Percentiles rank a stretch among this genome's conserved stretches.
Conservation (phyloP, 176 grass and related monocot species). For the barley (Hordeum vulgare) region MorexV3_pseudomolecules_assembly NC_058520.1:473647042-473647541, state of each 20-base stretch:
- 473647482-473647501: neutral
- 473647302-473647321: neutral
- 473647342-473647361: neutral
- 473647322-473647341: neutral
- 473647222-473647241: conserved; percentile 14
- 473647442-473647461: neutral
- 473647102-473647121: conserved; percentile 7
- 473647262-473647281: neutral
- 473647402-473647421: conserved; percentile 36
- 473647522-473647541: no score
- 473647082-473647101: neutral
- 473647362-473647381: neutral
- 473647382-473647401: conserved; percentile 36
- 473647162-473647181: neutral
- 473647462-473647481: conserved; percentile 11
- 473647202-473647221: conserved; percentile 1
- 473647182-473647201: neutral
- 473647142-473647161: neutral
- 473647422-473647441: conserved; percentile 9
- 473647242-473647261: neutral
- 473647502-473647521: neutral
- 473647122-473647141: neutral
- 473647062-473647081: neutral
- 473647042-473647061: neutral
- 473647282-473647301: neutral